phyloP scores from a whole-genome alignment of 495 filamentous ascomycete species.

The Daldinia caldariorum region DNA sequence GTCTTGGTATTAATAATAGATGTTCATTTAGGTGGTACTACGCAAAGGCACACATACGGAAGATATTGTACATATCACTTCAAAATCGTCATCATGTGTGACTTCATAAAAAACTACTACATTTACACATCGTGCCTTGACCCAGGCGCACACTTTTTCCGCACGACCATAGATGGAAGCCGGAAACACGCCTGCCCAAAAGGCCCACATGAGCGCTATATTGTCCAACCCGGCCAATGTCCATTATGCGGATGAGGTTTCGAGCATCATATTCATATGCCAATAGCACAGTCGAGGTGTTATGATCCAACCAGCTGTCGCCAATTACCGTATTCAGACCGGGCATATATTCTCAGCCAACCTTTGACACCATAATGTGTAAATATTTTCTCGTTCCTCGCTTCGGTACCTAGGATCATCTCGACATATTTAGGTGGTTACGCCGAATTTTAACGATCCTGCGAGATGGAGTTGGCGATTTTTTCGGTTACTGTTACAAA shows the following conservation, averaged over 20 bases:
- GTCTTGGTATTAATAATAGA: constrained; percentile 14
- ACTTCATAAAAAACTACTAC: constrained; percentile 80
- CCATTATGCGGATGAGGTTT: constrained; percentile 61
- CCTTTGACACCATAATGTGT: constrained; percentile 26
- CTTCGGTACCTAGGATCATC: constrained; percentile 17
- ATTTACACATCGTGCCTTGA: constrained; percentile 77
- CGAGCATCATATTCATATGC: background rate
- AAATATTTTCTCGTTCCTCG: constrained; percentile 19
- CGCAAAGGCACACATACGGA: constrained; percentile 16
- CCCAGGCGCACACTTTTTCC: constrained; percentile 73
- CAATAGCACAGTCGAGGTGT: constrained; percentile 7
- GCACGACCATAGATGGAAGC: constrained; percentile 70
- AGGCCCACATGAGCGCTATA: constrained; percentile 79
- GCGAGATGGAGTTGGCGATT: constrained; percentile 18
- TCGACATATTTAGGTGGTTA: constrained; percentile 8
- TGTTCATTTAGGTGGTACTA: constrained; percentile 10
- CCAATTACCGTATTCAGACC: constrained; percentile 12
- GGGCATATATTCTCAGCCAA: constrained; percentile 15
- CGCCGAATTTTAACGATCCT: constrained; percentile 21
- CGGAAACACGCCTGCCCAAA: constrained; percentile 68
- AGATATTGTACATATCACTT: constrained; percentile 4
- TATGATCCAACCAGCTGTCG: background rate
- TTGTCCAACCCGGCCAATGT: constrained; percentile 74
- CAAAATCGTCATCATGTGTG: constrained; percentile 69
- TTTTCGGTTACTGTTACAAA: constrained; percentile 12